Percentiles rank a stretch among this genome's conserved stretches.
Evolutionary conservation across 495 filamentous ascomycete genomes (phyloP).

Genomic region (Diplogelasinospora grovesii): DNA sequence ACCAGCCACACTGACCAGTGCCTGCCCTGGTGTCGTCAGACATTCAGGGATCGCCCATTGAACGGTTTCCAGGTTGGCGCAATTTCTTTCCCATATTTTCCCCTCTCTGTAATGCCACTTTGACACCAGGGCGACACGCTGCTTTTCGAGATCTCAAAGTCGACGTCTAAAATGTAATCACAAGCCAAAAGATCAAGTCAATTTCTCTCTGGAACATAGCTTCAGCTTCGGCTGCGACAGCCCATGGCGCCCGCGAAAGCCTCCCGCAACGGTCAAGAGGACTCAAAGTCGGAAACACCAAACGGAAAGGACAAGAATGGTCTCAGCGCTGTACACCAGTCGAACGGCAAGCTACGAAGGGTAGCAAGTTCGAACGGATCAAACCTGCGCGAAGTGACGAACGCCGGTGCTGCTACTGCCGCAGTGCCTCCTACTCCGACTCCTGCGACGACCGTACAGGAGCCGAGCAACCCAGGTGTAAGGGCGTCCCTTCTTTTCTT

Average conservation of each 20-base stretch:
- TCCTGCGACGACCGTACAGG: slow-evolving; percentile 13
- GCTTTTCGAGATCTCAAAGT: neutral
- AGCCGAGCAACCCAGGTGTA: slow-evolving; percentile 25
- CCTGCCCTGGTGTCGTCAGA: slow-evolving; percentile 17
- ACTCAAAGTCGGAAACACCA: slow-evolving; percentile 39
- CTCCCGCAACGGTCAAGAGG: slow-evolving; percentile 33
- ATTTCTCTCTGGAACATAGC: neutral
- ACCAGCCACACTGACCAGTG: too few species aligned
- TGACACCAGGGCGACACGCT: slow-evolving; percentile 1
- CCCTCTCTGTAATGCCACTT: slow-evolving; percentile 17
- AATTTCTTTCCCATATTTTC: slow-evolving; percentile 15
- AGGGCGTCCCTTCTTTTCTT: slow-evolving; percentile 1
- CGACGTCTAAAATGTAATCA: slow-evolving; percentile 13
- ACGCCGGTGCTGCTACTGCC: slow-evolving; percentile 18
- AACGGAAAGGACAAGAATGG: slow-evolving; percentile 40
- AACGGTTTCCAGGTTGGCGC: slow-evolving; percentile 8
- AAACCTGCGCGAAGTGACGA: slow-evolving; percentile 35
- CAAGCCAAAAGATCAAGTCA: neutral
- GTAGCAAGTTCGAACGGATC: slow-evolving; percentile 40
- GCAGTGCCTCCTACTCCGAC: slow-evolving; percentile 15
- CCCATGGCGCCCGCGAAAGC: slow-evolving; percentile 32
- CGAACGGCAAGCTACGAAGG: slow-evolving; percentile 40
- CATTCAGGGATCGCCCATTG: slow-evolving; percentile 13
- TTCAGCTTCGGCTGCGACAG: neutral
- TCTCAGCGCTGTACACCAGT: slow-evolving; percentile 25